Evolutionary conservation across 2,329 filamentous ascomycete species (phyloP), one percentile per base, ranked within the genome.

Genomic region (Incumbomyces lentus): DNA sequence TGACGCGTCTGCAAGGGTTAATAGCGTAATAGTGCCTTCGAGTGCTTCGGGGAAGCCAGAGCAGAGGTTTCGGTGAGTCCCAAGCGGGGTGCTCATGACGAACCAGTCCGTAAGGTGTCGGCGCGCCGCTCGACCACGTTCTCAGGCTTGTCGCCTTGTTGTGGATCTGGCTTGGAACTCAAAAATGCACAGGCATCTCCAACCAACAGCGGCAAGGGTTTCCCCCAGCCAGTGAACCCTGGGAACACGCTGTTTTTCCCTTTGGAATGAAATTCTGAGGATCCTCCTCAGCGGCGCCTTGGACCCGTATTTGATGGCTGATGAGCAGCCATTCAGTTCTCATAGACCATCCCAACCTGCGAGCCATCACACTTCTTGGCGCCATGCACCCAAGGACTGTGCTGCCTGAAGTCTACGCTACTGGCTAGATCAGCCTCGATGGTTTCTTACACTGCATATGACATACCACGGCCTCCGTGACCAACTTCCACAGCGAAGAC

Each of bases 361-460:
- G 8, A 4, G 22, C 22, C 22, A 26, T 26, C 22, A 26, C 22
- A 8, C 22, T 43, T 32, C 30, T n/a, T 43, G 40, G 40, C 29
- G 26, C 22, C 40, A 43, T 43, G 40, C 40, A 43, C 19, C 13
- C 13, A 33, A 32, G 17, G 40, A 13, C 13, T 32, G 33, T 33
- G 40, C 40, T 43, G 40, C 40, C 40, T 43, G 40, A 43, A 43
- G 16, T 35, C 5, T 26, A 26, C 17, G 17, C 18, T 40, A 16
- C 38, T 26, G 17, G 19, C 5, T 16, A 26, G 29, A 40, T 18
- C 38, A 40, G 17, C 26, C 11, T 16, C n/a, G n/a, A n/a, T n/a
- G n/a, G n/a, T n/a, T n/a, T n/a, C 17, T 14, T 26, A 4, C 33
- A 30, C n/a, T 5, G 7, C 6, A n/a, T n/a, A 30, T 33, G 26